Percentiles rank a stretch among this genome's conserved stretches.
These are phyloP conservation scores for Ceratocystis cubensis DNA, from an alignment of 2,329 filamentous ascomycete genomes.

Conservation along the genomic window DNA sequence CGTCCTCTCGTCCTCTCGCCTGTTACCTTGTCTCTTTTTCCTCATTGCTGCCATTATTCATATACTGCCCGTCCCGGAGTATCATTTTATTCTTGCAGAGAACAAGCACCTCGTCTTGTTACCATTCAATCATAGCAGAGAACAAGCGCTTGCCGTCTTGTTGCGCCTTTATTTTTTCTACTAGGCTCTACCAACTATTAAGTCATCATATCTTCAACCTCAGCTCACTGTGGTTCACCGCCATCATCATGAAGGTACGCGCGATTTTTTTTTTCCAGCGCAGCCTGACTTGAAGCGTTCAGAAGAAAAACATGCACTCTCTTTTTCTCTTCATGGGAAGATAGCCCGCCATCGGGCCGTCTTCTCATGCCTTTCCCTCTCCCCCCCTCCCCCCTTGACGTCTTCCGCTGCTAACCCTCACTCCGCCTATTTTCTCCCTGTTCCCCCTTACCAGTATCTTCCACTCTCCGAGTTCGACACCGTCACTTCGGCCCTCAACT, in stretches of 20 bases:
- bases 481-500: conserved; percentile 86
- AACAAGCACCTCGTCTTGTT: conserved; percentile 8
- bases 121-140: background rate
- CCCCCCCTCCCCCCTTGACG: background rate
- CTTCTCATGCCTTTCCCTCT: background rate
- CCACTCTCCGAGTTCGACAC: conserved; percentile 82
- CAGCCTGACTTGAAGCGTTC: conserved; percentile 21
- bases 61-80: background rate
- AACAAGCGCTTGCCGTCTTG: background rate
- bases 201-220: conserved; percentile 20
- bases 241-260: conserved; percentile 22
- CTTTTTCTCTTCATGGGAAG: background rate
- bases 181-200: background rate
- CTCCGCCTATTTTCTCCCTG: background rate
- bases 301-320: conserved; percentile 18
- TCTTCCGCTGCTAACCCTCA: conserved; percentile 15
- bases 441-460: conserved; percentile 55
- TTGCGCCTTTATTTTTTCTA: background rate
- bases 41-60: background rate
- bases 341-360: no score
- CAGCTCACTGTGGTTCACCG: conserved; percentile 21
- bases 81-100: conserved; percentile 1
- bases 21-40: no score
- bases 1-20: no score
- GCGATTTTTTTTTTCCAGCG: conserved; percentile 20